phyloP scores from a whole-genome alignment of 768 basidiomycete species.

The Calocybe indica region DNA sequence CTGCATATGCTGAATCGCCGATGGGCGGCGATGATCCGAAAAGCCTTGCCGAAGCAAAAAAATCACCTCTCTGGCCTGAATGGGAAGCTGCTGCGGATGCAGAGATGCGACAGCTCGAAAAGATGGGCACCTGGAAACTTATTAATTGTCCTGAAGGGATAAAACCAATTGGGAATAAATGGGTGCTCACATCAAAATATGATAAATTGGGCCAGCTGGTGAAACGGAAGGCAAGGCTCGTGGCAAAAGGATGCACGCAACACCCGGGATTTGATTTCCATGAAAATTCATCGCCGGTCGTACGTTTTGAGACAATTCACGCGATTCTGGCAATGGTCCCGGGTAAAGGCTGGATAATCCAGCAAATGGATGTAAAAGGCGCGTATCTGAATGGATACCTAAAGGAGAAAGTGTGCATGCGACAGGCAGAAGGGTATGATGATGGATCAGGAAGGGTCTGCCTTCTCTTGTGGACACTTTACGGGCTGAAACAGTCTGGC shows the following conservation, averaged over 20 bases:
- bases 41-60: slow-evolving; percentile 12
- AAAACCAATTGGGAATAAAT: slow-evolving; percentile 32
- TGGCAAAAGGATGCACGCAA: slow-evolving; percentile 36
- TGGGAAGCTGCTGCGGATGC: slow-evolving; percentile 14
- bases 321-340: slow-evolving; percentile 17
- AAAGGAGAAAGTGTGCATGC: slow-evolving; percentile 27
- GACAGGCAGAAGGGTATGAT: slow-evolving; percentile 15
- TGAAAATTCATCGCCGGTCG: slow-evolving; percentile 25
- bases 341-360: slow-evolving; percentile 5
- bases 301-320: slow-evolving; percentile 14
- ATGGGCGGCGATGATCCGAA: slow-evolving; percentile 8
- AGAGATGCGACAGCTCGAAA: slow-evolving; percentile 9
- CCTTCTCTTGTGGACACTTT: slow-evolving; percentile 2
- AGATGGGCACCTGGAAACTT: slow-evolving; percentile 23
- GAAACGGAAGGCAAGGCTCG: slow-evolving; percentile 35
- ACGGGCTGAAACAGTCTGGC: slow-evolving; percentile 17
- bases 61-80: slow-evolving; percentile 12
- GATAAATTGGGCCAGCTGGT: slow-evolving; percentile 25
- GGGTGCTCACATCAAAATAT: slow-evolving; percentile 36
- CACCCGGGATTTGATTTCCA: slow-evolving; percentile 27
- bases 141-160: slow-evolving; percentile 16
- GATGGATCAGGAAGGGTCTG: slow-evolving; percentile 5
- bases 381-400: slow-evolving; percentile 8
- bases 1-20: slow-evolving; percentile 7
- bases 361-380: slow-evolving; percentile 7